phyloP scores from a whole-genome alignment of 139 green algal genomes.

The Micractinium sp. region DNA sequence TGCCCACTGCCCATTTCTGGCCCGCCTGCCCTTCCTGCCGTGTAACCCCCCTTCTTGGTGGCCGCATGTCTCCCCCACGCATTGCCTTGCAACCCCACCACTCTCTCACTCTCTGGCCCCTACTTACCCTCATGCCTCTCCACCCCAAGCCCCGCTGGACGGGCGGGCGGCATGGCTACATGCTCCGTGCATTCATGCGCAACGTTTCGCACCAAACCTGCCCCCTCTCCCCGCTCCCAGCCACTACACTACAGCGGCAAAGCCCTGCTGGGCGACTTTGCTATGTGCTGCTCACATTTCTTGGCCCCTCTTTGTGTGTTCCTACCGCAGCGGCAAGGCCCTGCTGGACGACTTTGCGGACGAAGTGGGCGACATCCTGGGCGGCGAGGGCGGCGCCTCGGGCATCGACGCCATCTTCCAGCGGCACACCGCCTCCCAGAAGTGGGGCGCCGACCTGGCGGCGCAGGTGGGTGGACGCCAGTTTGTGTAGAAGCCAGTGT shows the following conservation, averaged over 20 bases:
- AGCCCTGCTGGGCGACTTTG: constrained; percentile 89
- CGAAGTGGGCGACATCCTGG: constrained; percentile 89
- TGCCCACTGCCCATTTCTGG: background rate
- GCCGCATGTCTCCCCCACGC: background rate
- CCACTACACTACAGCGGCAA: constrained; percentile 36
- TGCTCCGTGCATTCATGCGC: too few relatives aligned
- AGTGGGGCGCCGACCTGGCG: constrained; percentile 73
- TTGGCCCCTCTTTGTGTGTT: background rate
- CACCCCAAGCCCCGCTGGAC: too few relatives aligned
- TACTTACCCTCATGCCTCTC: too few relatives aligned
- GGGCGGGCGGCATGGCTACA: too few relatives aligned
- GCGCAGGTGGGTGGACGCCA: background rate
- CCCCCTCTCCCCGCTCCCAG: too few relatives aligned
- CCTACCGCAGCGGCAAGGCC: constrained; percentile 29
- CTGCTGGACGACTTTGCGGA: constrained; percentile 94
- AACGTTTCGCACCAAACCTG: too few relatives aligned
- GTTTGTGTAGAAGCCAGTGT: too few relatives aligned
- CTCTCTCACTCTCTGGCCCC: background rate
- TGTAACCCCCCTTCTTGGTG: background rate
- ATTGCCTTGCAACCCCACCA: background rate
- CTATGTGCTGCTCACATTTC: background rate
- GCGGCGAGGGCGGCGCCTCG: constrained; percentile 47
- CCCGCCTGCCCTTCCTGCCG: background rate
- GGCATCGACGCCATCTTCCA: constrained; percentile 62
- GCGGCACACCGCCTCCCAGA: constrained; percentile 62